Evolutionary conservation across 306 rosid genomes (phyloP).

Genomic region (Ormosia semicastrata): DNA sequence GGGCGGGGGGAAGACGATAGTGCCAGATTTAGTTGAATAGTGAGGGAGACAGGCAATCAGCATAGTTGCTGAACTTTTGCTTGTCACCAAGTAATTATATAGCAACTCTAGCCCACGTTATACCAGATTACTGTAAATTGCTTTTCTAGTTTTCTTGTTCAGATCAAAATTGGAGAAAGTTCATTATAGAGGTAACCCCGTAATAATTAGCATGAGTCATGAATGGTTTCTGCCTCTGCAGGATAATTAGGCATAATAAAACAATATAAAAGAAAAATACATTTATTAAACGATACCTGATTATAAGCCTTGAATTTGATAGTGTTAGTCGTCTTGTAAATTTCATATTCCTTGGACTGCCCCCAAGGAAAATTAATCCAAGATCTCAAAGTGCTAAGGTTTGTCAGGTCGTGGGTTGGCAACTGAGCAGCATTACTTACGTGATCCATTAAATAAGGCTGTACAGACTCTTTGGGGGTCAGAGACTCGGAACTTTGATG

Average conservation of each 20-base stretch:
- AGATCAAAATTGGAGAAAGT: not conserved
- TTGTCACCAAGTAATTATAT: not conserved
- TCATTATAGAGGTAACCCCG: not conserved
- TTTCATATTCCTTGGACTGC: conserved; percentile 89
- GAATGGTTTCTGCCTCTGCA: conserved; percentile 1
- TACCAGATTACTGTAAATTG: not conserved
- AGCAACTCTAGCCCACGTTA: not conserved
- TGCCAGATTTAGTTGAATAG: not conserved
- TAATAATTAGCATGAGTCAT: not conserved
- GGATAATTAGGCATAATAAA: conserved; percentile 1
- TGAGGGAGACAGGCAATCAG: not conserved
- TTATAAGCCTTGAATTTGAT: conserved; percentile 67
- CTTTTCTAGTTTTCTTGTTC: not conserved
- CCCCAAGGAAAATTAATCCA: conserved; percentile 98
- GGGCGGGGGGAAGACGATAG: not conserved
- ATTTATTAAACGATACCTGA: conserved; percentile 41
- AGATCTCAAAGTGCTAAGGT: conserved; percentile 89
- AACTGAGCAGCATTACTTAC: conserved; percentile 93
- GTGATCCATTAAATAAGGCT: conserved; percentile 83
- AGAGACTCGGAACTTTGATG: conserved; percentile 65
- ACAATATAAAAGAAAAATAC: not conserved
- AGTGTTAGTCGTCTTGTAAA: conserved; percentile 83
- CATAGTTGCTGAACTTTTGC: not conserved
- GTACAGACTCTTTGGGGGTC: conserved; percentile 93
- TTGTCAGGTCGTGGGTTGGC: conserved; percentile 86